Conservation (phyloP, 441 rosid species). For the Isatis lusitanica region DNA sequence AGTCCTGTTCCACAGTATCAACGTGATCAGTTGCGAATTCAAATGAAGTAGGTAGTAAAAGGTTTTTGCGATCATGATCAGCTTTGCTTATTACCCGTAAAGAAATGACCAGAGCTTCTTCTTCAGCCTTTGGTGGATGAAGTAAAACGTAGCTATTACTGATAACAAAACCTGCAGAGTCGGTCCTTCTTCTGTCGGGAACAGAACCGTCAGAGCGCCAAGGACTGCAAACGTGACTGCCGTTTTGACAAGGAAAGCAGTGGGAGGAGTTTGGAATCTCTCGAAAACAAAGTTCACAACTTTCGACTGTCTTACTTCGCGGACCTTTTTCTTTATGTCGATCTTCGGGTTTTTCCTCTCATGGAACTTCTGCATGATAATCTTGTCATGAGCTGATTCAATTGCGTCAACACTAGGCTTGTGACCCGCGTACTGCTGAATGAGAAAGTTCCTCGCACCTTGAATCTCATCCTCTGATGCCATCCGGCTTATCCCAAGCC, state of each 20-base stretch:
- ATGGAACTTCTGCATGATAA: conserved; percentile 91
- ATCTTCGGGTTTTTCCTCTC: conserved; percentile 87
- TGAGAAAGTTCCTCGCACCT: conserved; percentile 85
- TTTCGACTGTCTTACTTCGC: conserved; percentile 74
- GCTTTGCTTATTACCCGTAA: conserved; percentile 57
- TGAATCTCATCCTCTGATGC: conserved; percentile 96
- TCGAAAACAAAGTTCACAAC: conserved; percentile 62
- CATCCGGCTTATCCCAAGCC: conserved; percentile 91
- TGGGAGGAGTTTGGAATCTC: conserved; percentile 81
- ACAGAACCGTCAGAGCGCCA: conserved; percentile 75
- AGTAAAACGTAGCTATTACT: conserved; percentile 72
- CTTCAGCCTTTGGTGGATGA: conserved; percentile 73
- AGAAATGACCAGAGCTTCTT: conserved; percentile 70
- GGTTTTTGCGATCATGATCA: neutral
- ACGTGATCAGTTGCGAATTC: conserved; percentile 13
- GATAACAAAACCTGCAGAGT: conserved; percentile 88
- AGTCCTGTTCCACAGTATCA: conserved; percentile 51
- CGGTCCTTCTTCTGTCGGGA: conserved; percentile 99
- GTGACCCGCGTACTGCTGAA: conserved; percentile 78
- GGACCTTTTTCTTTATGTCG: conserved; percentile 67
- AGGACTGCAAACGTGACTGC: conserved; percentile 66
- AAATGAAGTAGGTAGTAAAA: neutral
- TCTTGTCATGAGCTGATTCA: conserved; percentile 91
- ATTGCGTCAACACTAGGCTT: conserved; percentile 92
- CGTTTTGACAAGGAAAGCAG: conserved; percentile 63